These are phyloP conservation scores for Calophaca sinica DNA, from an alignment of 306 rosid genomes.

Conservation along the genomic window DNA sequence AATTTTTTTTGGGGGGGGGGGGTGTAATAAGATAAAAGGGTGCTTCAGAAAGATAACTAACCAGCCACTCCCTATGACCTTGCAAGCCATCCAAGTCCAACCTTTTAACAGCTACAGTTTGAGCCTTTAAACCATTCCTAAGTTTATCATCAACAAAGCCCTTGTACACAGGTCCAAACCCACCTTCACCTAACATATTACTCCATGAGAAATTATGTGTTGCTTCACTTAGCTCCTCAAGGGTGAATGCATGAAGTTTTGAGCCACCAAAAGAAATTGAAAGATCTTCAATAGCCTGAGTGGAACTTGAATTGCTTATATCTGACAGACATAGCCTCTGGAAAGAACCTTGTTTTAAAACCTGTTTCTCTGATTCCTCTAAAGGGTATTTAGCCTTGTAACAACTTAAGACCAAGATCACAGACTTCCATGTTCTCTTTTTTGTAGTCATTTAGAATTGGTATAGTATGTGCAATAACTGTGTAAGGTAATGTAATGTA, in stretches of 20 bases:
- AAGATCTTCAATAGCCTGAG: conserved; percentile 62
- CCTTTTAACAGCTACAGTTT: conserved; percentile 82
- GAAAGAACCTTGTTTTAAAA: conserved; percentile 51
- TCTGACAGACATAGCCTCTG: conserved; percentile 73
- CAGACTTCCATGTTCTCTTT: conserved; percentile 73
- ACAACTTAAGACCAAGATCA: conserved; percentile 64
- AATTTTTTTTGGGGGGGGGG: no score
- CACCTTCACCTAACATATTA: conserved; percentile 86
- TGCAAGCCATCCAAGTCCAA: conserved; percentile 85
- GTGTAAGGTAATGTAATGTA: conserved; percentile 33
- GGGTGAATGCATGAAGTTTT: conserved; percentile 70
- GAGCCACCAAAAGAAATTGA: conserved; percentile 69
- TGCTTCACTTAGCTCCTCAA: conserved; percentile 69
- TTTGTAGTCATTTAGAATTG: conserved; percentile 48
- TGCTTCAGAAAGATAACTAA: conserved; percentile 59
- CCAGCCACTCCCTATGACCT: conserved; percentile 98
- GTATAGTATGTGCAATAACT: conserved; percentile 11
- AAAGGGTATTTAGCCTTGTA: conserved; percentile 48
- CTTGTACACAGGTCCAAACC: conserved; percentile 91
- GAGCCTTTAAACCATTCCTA: conserved; percentile 72
- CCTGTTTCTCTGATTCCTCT: conserved; percentile 50
- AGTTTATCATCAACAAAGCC: conserved; percentile 75
- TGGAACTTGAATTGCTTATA: conserved; percentile 65
- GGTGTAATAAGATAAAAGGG: not conserved
- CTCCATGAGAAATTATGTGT: conserved; percentile 68